Conservation (phyloP, 75 land plant genomes). For the Cupressus sempervirens region DNA sequence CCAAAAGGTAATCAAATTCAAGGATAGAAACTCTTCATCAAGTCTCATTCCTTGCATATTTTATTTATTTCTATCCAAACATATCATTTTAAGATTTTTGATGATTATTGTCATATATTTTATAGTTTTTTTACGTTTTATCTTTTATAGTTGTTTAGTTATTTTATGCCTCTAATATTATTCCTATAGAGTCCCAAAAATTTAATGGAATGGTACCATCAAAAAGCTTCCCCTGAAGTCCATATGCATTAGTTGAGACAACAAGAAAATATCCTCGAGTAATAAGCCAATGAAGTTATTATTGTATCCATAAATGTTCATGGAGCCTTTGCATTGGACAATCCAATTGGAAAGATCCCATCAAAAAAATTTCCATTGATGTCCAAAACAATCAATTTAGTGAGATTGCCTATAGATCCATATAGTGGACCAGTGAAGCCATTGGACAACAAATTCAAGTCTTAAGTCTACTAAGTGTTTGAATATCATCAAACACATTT, state of each 20-base stretch:
- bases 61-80: too few relatives aligned
- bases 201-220: slow-evolving; percentile 63
- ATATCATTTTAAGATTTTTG: too few relatives aligned
- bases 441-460: slow-evolving; percentile 50
- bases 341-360: slow-evolving; percentile 42
- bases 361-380: slow-evolving; percentile 45
- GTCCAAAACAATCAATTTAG: slow-evolving; percentile 33
- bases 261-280: slow-evolving; percentile 53
- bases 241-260: slow-evolving; percentile 50
- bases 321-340: slow-evolving; percentile 27
- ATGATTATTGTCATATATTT: too few relatives aligned
- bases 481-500: slow-evolving; percentile 33
- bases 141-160: too few relatives aligned
- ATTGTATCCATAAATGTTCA: slow-evolving; percentile 47
- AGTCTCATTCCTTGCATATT: too few relatives aligned
- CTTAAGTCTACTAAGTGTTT: slow-evolving; percentile 22
- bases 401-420: slow-evolving; percentile 34
- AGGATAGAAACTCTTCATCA: too few relatives aligned
- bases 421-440: slow-evolving; percentile 42
- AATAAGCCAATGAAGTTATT: slow-evolving; percentile 66
- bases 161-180: slow-evolving; percentile 55
- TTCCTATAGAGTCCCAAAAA: slow-evolving; percentile 74
- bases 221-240: slow-evolving; percentile 78
- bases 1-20: too few relatives aligned
- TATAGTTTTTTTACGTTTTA: too few relatives aligned